These are phyloP conservation scores for Chytriomyces sp. DNA, from an alignment of 192 early-diverging fungal genomes.

Conservation along the genomic window DNA sequence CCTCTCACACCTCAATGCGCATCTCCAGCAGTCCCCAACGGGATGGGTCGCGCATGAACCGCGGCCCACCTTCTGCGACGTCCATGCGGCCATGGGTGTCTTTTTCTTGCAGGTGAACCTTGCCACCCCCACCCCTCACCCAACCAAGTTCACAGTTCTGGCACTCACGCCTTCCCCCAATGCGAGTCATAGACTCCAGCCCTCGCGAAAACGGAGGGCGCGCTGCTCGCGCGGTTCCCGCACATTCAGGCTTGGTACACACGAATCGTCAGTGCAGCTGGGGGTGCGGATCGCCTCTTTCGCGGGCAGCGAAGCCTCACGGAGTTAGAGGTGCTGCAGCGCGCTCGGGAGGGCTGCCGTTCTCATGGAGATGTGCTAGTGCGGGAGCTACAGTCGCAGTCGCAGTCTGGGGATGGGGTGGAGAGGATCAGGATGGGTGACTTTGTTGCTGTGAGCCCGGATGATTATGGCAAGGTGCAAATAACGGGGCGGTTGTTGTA, in stretches of 20 bases:
- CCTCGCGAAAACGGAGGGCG: too few species aligned
- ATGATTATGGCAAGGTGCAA: conserved; percentile 46
- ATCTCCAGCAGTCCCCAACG: neutral
- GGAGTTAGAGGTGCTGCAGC: too few species aligned
- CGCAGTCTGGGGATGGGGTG: neutral
- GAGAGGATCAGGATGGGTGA: neutral
- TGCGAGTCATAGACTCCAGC: too few species aligned
- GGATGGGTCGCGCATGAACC: neutral
- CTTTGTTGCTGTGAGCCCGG: conserved; percentile 31
- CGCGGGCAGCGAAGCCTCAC: too few species aligned
- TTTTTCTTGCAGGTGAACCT: neutral
- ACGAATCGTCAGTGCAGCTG: neutral
- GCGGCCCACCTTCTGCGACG: neutral
- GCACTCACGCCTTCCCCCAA: too few species aligned
- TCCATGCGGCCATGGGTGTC: neutral
- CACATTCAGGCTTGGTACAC: neutral
- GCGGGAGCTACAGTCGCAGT: too few species aligned
- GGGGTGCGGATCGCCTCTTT: neutral
- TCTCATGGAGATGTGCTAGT: too few species aligned
- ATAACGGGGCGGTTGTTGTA: neutral
- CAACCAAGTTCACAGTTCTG: too few species aligned
- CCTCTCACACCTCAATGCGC: neutral
- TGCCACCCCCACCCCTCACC: too few species aligned
- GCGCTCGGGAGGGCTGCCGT: too few species aligned
- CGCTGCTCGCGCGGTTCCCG: neutral